Conservation (phyloP, 306 rosid genomes). For the Vigna radiata region DNA sequence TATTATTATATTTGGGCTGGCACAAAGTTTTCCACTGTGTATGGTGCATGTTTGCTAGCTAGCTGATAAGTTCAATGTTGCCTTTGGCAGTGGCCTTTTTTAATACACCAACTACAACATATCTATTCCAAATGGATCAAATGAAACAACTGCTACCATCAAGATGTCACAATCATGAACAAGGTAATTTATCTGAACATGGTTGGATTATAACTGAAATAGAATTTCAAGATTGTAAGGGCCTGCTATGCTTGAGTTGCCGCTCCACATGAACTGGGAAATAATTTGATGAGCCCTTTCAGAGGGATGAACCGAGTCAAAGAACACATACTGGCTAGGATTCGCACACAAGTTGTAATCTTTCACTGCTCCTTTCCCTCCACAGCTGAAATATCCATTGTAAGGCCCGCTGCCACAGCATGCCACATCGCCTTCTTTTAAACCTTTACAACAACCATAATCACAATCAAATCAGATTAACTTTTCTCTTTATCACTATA, state of each 20-base stretch:
- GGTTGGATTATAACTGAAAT: constrained; percentile 32
- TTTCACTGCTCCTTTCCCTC: constrained; percentile 53
- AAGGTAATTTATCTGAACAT: neutral
- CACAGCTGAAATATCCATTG: constrained; percentile 60
- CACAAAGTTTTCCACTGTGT: too few species aligned
- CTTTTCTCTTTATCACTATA: neutral
- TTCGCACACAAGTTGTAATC: constrained; percentile 56
- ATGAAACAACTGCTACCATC: too few species aligned
- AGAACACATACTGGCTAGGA: constrained; percentile 58
- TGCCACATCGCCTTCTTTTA: constrained; percentile 58
- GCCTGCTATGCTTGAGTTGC: constrained; percentile 19
- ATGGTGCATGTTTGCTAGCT: too few species aligned
- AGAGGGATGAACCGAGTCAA: constrained; percentile 60
- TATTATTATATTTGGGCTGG: too few species aligned
- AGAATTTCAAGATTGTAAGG: constrained; percentile 45
- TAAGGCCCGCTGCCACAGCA: constrained; percentile 71
- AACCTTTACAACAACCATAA: constrained; percentile 41
- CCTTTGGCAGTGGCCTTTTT: too few species aligned
- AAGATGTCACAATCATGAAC: neutral
- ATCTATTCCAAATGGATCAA: too few species aligned
- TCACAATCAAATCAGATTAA: neutral
- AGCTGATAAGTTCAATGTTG: too few species aligned
- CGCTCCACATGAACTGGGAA: constrained; percentile 54
- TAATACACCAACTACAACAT: too few species aligned
- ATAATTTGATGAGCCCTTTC: constrained; percentile 48